phyloP scores from a whole-genome alignment of 441 rosid species.

The Aquilaria agallochum region DNA sequence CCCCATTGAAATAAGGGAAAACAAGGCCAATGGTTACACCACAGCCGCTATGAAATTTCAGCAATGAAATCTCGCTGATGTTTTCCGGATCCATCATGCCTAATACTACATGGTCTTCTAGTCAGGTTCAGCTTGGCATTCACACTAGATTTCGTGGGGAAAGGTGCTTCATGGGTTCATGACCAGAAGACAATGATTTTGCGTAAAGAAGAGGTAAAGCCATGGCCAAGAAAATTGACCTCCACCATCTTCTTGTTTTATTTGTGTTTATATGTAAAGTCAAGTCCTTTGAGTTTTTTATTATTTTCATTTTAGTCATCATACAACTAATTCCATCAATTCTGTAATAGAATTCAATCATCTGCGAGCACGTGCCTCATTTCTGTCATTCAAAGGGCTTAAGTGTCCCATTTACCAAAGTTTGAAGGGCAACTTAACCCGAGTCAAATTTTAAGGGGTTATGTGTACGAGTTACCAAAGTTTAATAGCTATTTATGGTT shows the following conservation, averaged over 20 bases:
- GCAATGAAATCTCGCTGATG: constrained; percentile 62
- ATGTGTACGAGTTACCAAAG: too few species aligned
- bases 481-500: too few species aligned
- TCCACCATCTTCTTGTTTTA: constrained; percentile 36
- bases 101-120: not conserved
- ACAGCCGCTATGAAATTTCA: constrained; percentile 38
- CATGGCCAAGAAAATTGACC: constrained; percentile 53
- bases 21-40: not conserved
- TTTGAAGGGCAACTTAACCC: too few species aligned
- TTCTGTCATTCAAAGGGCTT: too few species aligned
- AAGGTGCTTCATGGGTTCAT: constrained; percentile 24
- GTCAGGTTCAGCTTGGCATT: constrained; percentile 31
- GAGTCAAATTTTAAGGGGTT: too few species aligned
- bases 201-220: constrained; percentile 58
- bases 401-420: too few species aligned
- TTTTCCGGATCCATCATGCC: constrained; percentile 15
- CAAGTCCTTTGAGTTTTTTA: too few species aligned
- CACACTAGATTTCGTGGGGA: constrained; percentile 27
- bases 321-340: too few species aligned
- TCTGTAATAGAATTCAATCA: too few species aligned
- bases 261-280: too few species aligned
- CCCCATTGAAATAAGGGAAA: not conserved
- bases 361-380: too few species aligned
- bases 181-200: constrained; percentile 38
- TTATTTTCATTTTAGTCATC: too few species aligned